These are phyloP conservation scores for Alnus glutinosa DNA, from an alignment of 306 rosid genomes.

Conservation along the genomic window DNA sequence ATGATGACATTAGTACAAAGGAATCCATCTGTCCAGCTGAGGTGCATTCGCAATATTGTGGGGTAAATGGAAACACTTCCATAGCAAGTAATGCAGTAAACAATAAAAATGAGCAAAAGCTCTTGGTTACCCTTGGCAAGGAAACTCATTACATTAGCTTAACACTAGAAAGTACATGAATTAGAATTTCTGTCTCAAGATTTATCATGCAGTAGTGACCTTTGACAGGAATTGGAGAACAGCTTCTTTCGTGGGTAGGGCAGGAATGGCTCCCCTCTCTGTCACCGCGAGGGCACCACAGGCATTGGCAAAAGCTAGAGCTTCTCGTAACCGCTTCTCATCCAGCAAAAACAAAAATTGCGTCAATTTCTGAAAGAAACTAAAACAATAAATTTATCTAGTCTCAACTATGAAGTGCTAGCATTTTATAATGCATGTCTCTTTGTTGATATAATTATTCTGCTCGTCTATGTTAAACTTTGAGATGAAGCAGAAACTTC, in stretches of 20 bases:
- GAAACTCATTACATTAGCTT: conserved; percentile 28
- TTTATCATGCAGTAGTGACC: conserved; percentile 32
- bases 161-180: conserved; percentile 30
- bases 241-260: conserved; percentile 71
- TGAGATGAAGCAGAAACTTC: too few relatives aligned
- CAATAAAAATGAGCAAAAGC: conserved; percentile 6
- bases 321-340: conserved; percentile 58
- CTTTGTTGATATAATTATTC: background rate
- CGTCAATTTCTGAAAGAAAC: conserved; percentile 1
- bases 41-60: background rate
- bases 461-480: background rate
- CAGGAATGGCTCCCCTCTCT: conserved; percentile 89
- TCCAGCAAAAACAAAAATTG: conserved; percentile 45
- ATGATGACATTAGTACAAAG: too few relatives aligned
- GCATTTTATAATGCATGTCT: background rate
- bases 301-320: conserved; percentile 70
- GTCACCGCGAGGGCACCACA: conserved; percentile 87
- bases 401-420: background rate
- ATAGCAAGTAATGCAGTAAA: conserved; percentile 18
- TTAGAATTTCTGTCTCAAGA: conserved; percentile 1
- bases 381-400: background rate
- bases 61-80: conserved; percentile 19
- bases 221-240: conserved; percentile 55
- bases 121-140: conserved; percentile 24
- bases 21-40: too few relatives aligned